A percentile compares a stretch with the other conserved stretches of the same genome.
Evolutionary conservation across 805 yeast genomes (phyloP).

Genomic region (Cyberlindnera mississippiensis): DNA sequence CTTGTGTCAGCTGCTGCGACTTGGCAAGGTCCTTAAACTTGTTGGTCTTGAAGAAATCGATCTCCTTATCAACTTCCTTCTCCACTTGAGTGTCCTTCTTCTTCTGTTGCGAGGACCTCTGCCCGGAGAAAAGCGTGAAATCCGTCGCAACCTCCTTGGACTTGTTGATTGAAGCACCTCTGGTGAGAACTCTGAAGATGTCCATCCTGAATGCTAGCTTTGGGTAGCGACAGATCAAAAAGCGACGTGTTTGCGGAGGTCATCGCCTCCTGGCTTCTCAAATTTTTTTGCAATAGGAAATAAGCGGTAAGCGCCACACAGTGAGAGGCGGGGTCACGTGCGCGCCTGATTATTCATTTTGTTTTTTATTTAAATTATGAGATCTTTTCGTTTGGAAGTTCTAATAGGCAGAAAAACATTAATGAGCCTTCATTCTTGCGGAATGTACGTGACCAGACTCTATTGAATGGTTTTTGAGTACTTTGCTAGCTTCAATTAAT

Average conservation of each 20-base stretch:
- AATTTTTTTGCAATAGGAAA: background rate
- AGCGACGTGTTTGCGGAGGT: background rate
- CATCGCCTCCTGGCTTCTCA: background rate
- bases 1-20: constrained; percentile 25
- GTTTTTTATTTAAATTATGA: no score
- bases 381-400: no score
- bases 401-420: no score
- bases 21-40: constrained; percentile 30
- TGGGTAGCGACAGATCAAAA: no score
- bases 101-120: constrained; percentile 20
- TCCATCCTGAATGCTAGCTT: constrained; percentile 64
- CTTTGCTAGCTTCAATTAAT: no score
- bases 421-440: no score
- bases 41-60: constrained; percentile 76
- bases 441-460: no score
- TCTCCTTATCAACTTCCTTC: constrained; percentile 60
- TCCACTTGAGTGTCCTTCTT: constrained; percentile 39
- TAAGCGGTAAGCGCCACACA: background rate
- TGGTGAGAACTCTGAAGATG: constrained; percentile 74
- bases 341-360: no score
- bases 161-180: constrained; percentile 81
- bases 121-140: constrained; percentile 28
- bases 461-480: no score
- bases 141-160: constrained; percentile 32
- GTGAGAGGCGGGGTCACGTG: no score